Conservation (phyloP, 805 yeast genomes). For the Ogataea ramenticola region DNA sequence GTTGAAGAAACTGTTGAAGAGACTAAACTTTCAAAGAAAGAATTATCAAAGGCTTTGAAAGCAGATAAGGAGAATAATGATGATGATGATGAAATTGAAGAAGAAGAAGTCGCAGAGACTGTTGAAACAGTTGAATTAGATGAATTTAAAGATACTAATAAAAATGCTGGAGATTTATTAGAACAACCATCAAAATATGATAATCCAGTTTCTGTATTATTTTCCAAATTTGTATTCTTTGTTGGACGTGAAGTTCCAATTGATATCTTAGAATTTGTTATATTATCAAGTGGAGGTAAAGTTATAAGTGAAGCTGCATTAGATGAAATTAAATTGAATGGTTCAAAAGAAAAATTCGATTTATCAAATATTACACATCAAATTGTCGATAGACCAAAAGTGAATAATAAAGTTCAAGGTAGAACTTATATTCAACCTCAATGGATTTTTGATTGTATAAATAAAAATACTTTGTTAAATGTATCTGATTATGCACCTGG, state of each 20-base stretch:
- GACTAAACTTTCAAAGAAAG: constrained; percentile 31
- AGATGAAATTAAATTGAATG: constrained; percentile 56
- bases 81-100: constrained; percentile 30
- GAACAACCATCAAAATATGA: constrained; percentile 61
- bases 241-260: constrained; percentile 95
- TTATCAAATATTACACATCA: constrained; percentile 81
- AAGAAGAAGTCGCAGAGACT: constrained; percentile 29
- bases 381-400: constrained; percentile 85
- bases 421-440: constrained; percentile 96
- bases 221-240: constrained; percentile 70
- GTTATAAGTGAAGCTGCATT: constrained; percentile 80
- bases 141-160: constrained; percentile 57
- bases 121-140: constrained; percentile 53
- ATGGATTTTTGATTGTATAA: constrained; percentile 92
- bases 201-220: constrained; percentile 57
- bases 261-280: constrained; percentile 82
- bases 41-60: constrained; percentile 43
- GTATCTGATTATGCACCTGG: constrained; percentile 89
- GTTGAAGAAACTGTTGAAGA: constrained; percentile 24
- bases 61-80: constrained; percentile 40
- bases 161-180: constrained; percentile 60
- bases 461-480: constrained; percentile 65
- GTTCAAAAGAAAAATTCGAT: constrained; percentile 45
- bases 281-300: constrained; percentile 80
- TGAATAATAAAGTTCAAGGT: constrained; percentile 72